Percentiles rank a stretch among this genome's conserved stretches.
phyloP scores from a whole-genome alignment of 2,329 filamentous ascomycete genomes.

The Alternaria ethzedia region DNA sequence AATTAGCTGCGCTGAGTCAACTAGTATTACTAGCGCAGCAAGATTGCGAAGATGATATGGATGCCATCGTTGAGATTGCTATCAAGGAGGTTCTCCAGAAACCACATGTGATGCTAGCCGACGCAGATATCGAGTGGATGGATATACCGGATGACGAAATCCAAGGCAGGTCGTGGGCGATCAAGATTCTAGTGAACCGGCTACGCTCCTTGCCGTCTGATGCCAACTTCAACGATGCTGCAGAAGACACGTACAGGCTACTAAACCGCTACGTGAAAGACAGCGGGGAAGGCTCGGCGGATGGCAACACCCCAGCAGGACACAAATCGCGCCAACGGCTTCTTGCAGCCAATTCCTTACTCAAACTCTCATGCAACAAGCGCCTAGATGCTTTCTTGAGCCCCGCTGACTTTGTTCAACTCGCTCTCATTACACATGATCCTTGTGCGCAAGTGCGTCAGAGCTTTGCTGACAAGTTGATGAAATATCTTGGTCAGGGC shows the following conservation, averaged over 20 bases:
- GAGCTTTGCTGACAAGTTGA: slow-evolving; percentile 82
- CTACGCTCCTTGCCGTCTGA: slow-evolving; percentile 66
- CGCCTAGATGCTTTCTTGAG: slow-evolving; percentile 77
- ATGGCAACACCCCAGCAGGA: slow-evolving; percentile 71
- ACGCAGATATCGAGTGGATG: slow-evolving; percentile 60
- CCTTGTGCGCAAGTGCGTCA: slow-evolving; percentile 73
- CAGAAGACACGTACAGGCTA: slow-evolving; percentile 75
- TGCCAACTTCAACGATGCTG: slow-evolving; percentile 55
- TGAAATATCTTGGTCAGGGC: slow-evolving; percentile 83
- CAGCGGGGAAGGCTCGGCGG: slow-evolving; percentile 81
- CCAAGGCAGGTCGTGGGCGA: slow-evolving; percentile 79
- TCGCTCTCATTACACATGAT: slow-evolving; percentile 85
- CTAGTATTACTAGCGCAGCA: slow-evolving; percentile 77
- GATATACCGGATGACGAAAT: slow-evolving; percentile 78
- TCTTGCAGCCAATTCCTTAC: slow-evolving; percentile 74
- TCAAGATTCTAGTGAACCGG: slow-evolving; percentile 86
- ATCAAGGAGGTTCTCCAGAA: slow-evolving; percentile 76
- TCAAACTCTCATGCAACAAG: slow-evolving; percentile 83
- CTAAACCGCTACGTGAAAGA: slow-evolving; percentile 77
- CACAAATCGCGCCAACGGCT: slow-evolving; percentile 85
- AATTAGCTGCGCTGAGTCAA: slow-evolving; percentile 73
- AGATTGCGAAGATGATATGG: slow-evolving; percentile 71
- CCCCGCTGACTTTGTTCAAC: slow-evolving; percentile 76
- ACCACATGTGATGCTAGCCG: slow-evolving; percentile 62
- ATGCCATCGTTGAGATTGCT: slow-evolving; percentile 79